These are phyloP conservation scores for Lachnellula cervina DNA, from an alignment of 2,329 filamentous ascomycete genomes.

Conservation along the genomic window DNA sequence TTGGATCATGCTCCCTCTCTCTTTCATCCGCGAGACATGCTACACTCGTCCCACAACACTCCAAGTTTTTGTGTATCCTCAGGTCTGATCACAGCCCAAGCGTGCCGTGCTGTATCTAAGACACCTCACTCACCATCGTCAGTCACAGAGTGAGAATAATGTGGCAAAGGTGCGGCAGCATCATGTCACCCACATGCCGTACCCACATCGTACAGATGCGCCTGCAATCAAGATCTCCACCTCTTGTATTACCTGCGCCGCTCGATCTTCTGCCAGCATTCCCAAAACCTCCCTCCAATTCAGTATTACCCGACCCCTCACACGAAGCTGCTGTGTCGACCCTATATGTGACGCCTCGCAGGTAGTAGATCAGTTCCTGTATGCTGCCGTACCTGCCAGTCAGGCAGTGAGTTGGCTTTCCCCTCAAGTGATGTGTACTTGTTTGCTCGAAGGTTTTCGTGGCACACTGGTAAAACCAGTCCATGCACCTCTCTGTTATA, in stretches of 20 bases:
- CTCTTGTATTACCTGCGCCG: background rate
- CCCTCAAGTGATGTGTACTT: background rate
- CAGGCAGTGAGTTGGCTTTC: background rate
- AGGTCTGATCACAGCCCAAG: too few species aligned
- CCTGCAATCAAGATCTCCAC: background rate
- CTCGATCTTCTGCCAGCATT: background rate
- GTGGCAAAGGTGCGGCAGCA: background rate
- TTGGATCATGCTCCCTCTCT: too few species aligned
- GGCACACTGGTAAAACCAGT: too few species aligned
- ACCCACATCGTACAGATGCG: background rate
- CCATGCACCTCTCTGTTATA: too few species aligned
- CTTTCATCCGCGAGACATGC: too few species aligned
- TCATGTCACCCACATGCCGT: background rate
- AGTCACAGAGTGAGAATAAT: background rate
- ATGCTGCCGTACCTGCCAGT: background rate
- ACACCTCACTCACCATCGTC: too few species aligned
- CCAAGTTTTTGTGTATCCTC: too few species aligned
- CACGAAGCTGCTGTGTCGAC: background rate
- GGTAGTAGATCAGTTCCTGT: background rate
- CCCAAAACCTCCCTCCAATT: background rate
- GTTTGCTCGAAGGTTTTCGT: background rate
- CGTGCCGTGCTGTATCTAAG: too few species aligned
- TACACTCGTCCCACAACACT: too few species aligned
- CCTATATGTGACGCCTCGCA: background rate
- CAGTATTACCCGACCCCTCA: background rate